phyloP scores from a whole-genome alignment of 1,284 basidiomycete genomes.

The Moniliophthora roreri region DNA sequence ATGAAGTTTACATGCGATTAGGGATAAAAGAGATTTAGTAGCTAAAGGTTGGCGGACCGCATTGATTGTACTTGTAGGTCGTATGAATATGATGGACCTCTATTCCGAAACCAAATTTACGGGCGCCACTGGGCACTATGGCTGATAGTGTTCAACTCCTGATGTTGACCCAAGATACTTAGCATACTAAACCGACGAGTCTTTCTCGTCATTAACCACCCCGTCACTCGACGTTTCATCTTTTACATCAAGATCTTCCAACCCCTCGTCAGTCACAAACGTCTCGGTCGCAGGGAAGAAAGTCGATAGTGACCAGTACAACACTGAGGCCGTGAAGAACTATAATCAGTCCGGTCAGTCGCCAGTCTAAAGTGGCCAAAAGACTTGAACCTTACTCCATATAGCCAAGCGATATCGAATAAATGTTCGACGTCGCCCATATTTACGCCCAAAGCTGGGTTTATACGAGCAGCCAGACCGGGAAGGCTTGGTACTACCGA shows the following conservation, averaged over 20 bases:
- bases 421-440: conserved; percentile 53
- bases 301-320: conserved; percentile 53
- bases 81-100: too few species aligned
- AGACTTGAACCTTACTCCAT: conserved; percentile 51
- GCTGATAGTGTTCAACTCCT: too few species aligned
- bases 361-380: not conserved
- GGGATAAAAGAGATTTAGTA: too few species aligned
- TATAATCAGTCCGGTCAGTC: conserved; percentile 13
- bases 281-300: conserved; percentile 61
- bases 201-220: not conserved
- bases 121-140: too few species aligned
- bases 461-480: conserved; percentile 68
- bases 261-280: conserved; percentile 31
- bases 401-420: conserved; percentile 71
- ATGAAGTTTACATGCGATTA: too few species aligned
- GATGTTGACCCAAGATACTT: too few species aligned
- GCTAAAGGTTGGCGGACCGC: too few species aligned
- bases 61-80: too few species aligned
- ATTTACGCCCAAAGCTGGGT: conserved; percentile 40
- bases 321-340: conserved; percentile 30
- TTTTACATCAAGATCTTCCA: not conserved
- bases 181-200: too few species aligned
- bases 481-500: conserved; percentile 68
- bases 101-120: too few species aligned
- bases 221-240: not conserved